These are phyloP conservation scores for Phytophthora tentaculata DNA, from an alignment of 352 stramenopile species.

Conservation along the genomic window DNA sequence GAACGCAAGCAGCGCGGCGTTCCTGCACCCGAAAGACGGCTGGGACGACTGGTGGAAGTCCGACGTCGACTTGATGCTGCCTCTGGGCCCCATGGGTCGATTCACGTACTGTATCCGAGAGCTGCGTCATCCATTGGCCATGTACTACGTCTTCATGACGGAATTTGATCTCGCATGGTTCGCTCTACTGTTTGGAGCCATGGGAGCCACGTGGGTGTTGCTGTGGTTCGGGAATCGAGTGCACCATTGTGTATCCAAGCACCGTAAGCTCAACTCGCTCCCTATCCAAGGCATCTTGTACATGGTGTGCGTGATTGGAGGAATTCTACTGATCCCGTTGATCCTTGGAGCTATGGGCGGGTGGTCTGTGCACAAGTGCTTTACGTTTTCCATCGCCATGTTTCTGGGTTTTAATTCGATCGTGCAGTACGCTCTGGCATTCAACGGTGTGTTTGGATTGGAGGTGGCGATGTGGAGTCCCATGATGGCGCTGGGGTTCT, in stretches of 20 bases:
- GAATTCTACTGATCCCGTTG: conserved; percentile 58
- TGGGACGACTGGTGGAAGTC: conserved; percentile 81
- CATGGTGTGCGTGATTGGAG: conserved; percentile 72
- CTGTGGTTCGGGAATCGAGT: conserved; percentile 65
- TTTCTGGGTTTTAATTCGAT: conserved; percentile 76
- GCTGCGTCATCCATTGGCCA: conserved; percentile 74
- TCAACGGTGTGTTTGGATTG: conserved; percentile 71
- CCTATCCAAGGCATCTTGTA: conserved; percentile 72
- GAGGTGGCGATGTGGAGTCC: conserved; percentile 72
- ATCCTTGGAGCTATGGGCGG: conserved; percentile 58
- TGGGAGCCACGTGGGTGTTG: conserved; percentile 53
- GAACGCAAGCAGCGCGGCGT: conserved; percentile 38
- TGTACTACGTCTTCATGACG: conserved; percentile 86
- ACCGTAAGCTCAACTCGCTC: conserved; percentile 67
- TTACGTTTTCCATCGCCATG: conserved; percentile 72
- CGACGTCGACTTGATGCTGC: conserved; percentile 75
- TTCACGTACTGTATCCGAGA: conserved; percentile 85
- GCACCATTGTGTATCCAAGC: conserved; percentile 54
- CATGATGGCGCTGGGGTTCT: conserved; percentile 76
- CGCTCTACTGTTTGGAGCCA: conserved; percentile 54
- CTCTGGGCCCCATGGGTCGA: conserved; percentile 68
- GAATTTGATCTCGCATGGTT: conserved; percentile 62
- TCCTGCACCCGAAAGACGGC: conserved; percentile 62
- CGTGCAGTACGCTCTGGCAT: conserved; percentile 72
- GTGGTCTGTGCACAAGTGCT: conserved; percentile 70